Base-by-base conservation (phyloP, 2,329 filamentous ascomycete species). In the Neophaeococcomyces aloes region DNA sequence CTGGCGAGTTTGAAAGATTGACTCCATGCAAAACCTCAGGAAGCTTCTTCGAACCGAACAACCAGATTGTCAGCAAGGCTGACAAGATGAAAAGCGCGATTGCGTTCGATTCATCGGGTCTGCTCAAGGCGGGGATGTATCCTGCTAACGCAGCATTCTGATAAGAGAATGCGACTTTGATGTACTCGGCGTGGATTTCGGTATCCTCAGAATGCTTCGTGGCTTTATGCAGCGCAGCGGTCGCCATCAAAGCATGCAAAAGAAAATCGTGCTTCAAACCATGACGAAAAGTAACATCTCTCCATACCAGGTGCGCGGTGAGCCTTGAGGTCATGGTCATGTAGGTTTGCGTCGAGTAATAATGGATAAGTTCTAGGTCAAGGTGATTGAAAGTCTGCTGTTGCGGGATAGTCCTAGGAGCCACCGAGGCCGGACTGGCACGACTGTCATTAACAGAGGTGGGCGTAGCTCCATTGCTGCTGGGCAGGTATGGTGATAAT, bases 321-420 rank as follows among this genome's bases (percentile, higher is more conserved):
- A 53, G 39, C 29, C 49, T 47, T 7, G 52, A 54, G 7, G 52
- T 51, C 42, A 56, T 50, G 19, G 53, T 55, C 43, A 54, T 49
- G 37, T 63, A 61, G 3, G 63, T 65, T 8, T 57, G 57, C 50
- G 65, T 65, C 19, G 67, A 59, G 50, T 67, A 69, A 37, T 65
- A 54, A 46, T 71, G 64, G 33, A 65, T 58, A 17, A 71, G 50
- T 44, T 70, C 68, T 7, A 70, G 54, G 27, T 64, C 65, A n/a
- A 62, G 52, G n/a, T 64, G 42, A 37, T 58, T 48, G 36, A 54
- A 51, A 5, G 36, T 29, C 48, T 50, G 45, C 19, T 41, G 25
- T 18, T 38, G 23, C 13, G 32, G 10, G 17, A 23, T 3, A 19
- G 14, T 27, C 10, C 23, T 10, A 14, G 36, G 42, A 8, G 42